phyloP scores from a whole-genome alignment of 371 early-diverging fungal genomes.

The Syncephalastrum contaminatum region DNA sequence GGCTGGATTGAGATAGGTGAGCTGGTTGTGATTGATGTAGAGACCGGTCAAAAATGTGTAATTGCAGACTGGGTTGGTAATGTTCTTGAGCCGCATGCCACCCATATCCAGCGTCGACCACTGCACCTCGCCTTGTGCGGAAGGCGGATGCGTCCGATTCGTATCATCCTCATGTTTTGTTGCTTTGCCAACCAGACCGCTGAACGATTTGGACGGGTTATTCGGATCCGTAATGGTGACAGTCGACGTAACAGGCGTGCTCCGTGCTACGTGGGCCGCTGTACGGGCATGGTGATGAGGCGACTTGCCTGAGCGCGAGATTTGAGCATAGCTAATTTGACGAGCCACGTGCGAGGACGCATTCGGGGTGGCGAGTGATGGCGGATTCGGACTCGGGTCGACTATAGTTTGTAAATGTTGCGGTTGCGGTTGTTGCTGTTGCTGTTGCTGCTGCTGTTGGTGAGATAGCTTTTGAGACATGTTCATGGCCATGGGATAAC shows the following conservation, averaged over 20 bases:
- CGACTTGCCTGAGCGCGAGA: conserved; percentile 74
- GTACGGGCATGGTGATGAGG: conserved; percentile 91
- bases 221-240: conserved; percentile 67
- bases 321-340: conserved; percentile 69
- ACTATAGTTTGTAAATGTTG: conserved; percentile 15
- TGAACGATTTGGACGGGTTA: conserved; percentile 51
- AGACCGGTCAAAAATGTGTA: conserved; percentile 88
- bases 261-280: conserved; percentile 65
- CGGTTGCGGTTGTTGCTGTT: conserved; percentile 11
- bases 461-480: conserved; percentile 40
- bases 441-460: conserved; percentile 31
- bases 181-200: conserved; percentile 28
- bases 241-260: conserved; percentile 46
- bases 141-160: no score
- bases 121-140: conserved; percentile 1
- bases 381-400: no score
- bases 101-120: conserved; percentile 92
- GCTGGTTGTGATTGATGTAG: conserved; percentile 92
- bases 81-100: conserved; percentile 87
- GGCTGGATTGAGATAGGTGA: conserved; percentile 74
- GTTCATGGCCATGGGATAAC: conserved; percentile 51
- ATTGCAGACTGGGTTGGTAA: conserved; percentile 70
- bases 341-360: conserved; percentile 64
- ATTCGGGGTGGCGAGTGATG: conserved; percentile 19
- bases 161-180: conserved; percentile 11